Evolutionary conservation across 495 filamentous ascomycete genomes (phyloP), one percentile per base, ranked within the genome.

Genomic region (Halenospora varia): DNA sequence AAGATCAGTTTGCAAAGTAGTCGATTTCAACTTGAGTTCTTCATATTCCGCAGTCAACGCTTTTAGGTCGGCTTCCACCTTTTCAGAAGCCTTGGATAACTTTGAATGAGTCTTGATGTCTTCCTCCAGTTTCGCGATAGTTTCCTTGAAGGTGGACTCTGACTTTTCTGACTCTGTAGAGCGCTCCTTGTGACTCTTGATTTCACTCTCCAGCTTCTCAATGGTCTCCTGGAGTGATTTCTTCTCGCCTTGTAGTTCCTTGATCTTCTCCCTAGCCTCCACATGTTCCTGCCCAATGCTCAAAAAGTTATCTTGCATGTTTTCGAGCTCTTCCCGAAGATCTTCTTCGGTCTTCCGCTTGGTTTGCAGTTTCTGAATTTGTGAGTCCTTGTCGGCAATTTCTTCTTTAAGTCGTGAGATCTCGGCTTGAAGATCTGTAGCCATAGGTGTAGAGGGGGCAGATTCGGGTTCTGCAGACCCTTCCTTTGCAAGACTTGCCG

Each of bases 291-390:
- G 80, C 17, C 91, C 91, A 35, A 94, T 71, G 25, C 82, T 77
- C 53, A 90, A 68, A 8, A 97, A 71, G 51, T 89, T 86, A 42
- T 97, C 90, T 39, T 84, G 83, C 53, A 97, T 75, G 13, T 79
- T 82, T 67, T 96, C 93, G 55, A 96, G 87, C 68, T 97, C 91
- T 62, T 97, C 93, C 45, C 79, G 79, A 26, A 96, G 70, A 13
- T 85, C 86, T n/a, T 94, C 90, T 56, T 93, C 95, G 24, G 87
- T 77, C n/a, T 76, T 72, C 10, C 95, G 58, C 55, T 88, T 80
- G n/a, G 75, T 68, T 42, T 81, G 80, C 26, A 94, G 68, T 2
- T 71, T 69, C 35, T 76, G 72, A 2, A 88, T 75, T 55, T 77
- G 75, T 39, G 74, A 74, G 22, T 73, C 71, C 2, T 76, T 55